Evolutionary conservation across 306 rosid genomes (phyloP).

Genomic region (Prunus persica): DNA sequence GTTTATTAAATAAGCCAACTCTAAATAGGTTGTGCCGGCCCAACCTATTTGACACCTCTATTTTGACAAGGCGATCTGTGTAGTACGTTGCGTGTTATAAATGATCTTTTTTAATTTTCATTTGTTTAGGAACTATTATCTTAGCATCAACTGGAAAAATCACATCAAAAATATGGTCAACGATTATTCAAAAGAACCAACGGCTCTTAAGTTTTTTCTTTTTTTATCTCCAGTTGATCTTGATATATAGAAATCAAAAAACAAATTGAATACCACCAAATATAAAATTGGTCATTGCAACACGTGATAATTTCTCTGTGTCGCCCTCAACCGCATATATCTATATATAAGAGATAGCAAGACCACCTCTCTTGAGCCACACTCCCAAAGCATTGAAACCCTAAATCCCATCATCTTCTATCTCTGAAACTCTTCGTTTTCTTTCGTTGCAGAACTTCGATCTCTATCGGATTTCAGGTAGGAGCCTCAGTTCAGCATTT

Average conservation of each 20-base stretch:
- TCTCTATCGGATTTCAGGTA: neutral
- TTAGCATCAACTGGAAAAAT: no score
- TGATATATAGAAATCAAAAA: neutral
- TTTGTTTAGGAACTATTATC: no score
- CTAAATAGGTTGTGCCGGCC: no score
- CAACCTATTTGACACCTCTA: no score
- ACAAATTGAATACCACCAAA: neutral
- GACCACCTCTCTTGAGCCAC: neutral
- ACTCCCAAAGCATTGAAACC: neutral
- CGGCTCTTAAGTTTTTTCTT: neutral
- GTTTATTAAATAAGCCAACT: no score
- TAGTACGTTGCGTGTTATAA: no score
- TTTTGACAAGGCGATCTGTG: no score
- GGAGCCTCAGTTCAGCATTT: neutral
- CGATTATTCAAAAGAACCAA: neutral
- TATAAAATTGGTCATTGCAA: neutral
- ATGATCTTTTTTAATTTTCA: no score
- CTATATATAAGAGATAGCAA: neutral
- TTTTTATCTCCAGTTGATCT: no score
- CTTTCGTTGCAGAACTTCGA: neutral
- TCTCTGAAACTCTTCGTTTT: neutral
- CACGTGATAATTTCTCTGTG: neutral
- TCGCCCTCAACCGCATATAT: neutral
- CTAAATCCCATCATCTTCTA: neutral
- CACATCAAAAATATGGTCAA: neutral